Base-by-base conservation (phyloP, 2,329 filamentous ascomycete genomes). In the Fusarium penzigii region DNA sequence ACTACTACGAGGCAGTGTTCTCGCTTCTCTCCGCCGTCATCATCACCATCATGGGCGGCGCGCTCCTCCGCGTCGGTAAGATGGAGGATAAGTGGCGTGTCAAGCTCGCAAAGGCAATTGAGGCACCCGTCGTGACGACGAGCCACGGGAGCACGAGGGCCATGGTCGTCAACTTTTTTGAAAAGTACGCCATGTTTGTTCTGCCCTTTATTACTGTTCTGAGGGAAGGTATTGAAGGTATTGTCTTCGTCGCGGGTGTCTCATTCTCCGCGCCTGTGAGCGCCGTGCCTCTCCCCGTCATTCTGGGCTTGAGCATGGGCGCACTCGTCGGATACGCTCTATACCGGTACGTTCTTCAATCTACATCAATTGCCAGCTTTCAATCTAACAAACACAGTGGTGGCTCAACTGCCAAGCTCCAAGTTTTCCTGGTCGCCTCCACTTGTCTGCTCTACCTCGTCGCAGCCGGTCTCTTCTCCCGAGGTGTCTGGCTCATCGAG, bases 211-310 rank as follows among this genome's bases (percentile, higher is more conserved):
- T 96, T 66, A 96, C 92, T 0, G 88, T 94, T 11, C 75, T 96
- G 14, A 80, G 92, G 29, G 91, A 96, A 69, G 92, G 91, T 5
- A 82, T 96, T 29, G 92, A 96, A 69, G 90, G 88, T 1, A 87
- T 96, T 25, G 82, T 96, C n/a, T 96, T 95, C 70, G 85, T 95
- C 48, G 90, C 90, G 13, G 92, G 91, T 29, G 91, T 96, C 5
- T 87, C 88, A 3, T 85, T 96, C 46, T 84, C 85, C 1, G 78
- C 88, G 3, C 89, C 91, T 0, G 90, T 89, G 2, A 82, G 81
- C 5, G 81, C 91, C 0, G 89, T 96, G 46, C 91, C 92, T 4
- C 72, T 96, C 3, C 84, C 92, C 0, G 88, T 92, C 4, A 71
- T 95, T 16, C 78, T 84, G 17, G 92, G 91, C 1, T 70, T 96